These are phyloP conservation scores for Jimgerdemannia lactiflua DNA, from an alignment of 192 early-diverging fungal species.

Conservation along the genomic window DNA sequence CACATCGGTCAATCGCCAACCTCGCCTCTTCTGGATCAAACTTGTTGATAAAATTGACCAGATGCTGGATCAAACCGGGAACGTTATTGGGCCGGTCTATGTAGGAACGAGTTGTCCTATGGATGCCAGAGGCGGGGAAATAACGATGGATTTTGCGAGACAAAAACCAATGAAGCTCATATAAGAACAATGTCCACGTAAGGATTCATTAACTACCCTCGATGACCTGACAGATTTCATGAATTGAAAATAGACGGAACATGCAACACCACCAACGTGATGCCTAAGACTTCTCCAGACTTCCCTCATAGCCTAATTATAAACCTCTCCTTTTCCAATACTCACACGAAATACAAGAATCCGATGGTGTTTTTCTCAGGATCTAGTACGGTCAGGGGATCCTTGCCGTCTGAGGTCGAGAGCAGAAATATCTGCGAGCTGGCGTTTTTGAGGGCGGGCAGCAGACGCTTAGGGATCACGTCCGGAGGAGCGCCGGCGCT, in stretches of 20 bases:
- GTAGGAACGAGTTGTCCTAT: constrained; percentile 34
- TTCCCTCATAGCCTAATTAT: too few relatives aligned
- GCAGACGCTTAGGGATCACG: background rate
- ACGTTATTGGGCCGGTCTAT: constrained; percentile 31
- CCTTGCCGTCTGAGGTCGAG: constrained; percentile 4
- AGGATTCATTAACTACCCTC: background rate
- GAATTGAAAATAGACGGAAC: too few relatives aligned
- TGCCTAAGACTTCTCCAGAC: too few relatives aligned
- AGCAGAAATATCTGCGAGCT: background rate
- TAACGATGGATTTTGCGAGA: background rate
- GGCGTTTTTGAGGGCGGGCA: background rate
- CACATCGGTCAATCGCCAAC: constrained; percentile 36
- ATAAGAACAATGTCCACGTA: background rate
- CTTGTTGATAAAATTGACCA: constrained; percentile 36
- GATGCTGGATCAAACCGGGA: constrained; percentile 29
- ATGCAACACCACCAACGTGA: too few relatives aligned
- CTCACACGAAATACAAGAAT: constrained; percentile 53
- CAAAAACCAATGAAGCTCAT: background rate
- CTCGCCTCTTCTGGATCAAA: constrained; percentile 34
- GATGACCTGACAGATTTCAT: background rate
- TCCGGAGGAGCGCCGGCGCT: background rate
- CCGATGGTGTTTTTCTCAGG: constrained; percentile 37
- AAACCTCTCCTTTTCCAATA: background rate
- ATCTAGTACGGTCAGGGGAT: constrained; percentile 39
- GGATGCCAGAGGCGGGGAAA: background rate